Evolutionary conservation across 192 early-diverging fungal species (phyloP), one percentile per base, ranked within the genome.

Genomic region (Coemansia sp.): DNA sequence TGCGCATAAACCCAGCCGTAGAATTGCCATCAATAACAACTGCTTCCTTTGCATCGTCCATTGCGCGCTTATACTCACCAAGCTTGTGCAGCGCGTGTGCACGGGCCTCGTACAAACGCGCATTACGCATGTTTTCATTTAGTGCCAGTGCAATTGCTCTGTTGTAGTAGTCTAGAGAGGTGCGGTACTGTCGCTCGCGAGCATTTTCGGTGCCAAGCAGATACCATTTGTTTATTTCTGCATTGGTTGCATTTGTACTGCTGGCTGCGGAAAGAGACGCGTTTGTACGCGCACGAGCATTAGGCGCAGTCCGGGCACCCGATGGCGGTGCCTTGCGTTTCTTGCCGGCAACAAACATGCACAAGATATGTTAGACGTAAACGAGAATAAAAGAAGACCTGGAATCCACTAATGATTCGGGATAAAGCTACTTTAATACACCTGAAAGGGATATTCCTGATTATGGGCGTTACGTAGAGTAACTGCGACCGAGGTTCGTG

Each of bases 41-140:
- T 5, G 75, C 66, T 15, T 78, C 63, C 20, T 69, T 69, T 9
- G 71, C 76, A 31, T 79, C 71, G 51, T 50, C 47, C 52, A 70
- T 65, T 3, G 71, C 70, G 12, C 70, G 76, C 56, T n/a, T 9
- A 52, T 62, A 59, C 22, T 79, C 71, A 3, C 67, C 47, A 19
- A 79, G 60, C 52, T 64, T 69, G 57, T 67, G 62, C n/a, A 79
- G 61, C 10, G 59, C 42, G 11, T 66, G 63, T 12, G 71, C 37
- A 5, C 76, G 64, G 4, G 70, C 64, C 57, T 64, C 67, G 31
- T 64, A 79, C 31, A 79, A 15, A 28, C 54, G 46, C 5, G 67
- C 64, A 10, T 67, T 46, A 25, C 38, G 42, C 20, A 67, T 2
- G 14, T 56, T 53, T n/a, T 66, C 70, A 20, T 73, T 70, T 10